phyloP scores from a whole-genome alignment of 2,329 filamentous ascomycete genomes.

The Beauveria australis region DNA sequence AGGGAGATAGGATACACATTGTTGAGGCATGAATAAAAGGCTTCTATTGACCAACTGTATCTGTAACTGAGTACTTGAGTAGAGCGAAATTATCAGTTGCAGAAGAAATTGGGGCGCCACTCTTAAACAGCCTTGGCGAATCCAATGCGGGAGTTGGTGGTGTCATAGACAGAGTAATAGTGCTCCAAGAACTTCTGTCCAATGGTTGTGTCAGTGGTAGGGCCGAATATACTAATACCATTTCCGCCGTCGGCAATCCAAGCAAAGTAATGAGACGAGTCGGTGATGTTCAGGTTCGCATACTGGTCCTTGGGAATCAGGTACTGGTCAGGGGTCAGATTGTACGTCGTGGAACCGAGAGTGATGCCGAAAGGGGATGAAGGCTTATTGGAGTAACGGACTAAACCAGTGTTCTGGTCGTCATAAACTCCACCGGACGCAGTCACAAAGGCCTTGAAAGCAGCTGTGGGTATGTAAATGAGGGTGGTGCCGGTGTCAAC shows the following conservation, averaged over 20 bases:
- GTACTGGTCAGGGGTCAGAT: neutral
- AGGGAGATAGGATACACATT: no score
- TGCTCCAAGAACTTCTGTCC: neutral
- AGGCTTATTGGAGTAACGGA: neutral
- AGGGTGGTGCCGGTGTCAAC: neutral
- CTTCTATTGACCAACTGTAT: no score
- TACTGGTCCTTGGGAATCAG: neutral
- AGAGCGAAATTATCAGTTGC: no score
- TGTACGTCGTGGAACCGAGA: neutral
- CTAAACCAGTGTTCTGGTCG: rapidly evolving
- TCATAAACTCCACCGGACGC: no score
- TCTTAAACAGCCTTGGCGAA: neutral
- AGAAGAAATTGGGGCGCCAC: no score
- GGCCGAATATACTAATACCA: neutral
- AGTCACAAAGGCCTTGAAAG: neutral
- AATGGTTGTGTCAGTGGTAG: neutral
- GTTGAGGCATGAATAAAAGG: no score
- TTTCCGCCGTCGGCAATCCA: neutral
- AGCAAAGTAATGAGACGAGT: neutral
- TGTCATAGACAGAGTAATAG: neutral
- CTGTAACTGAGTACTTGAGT: no score
- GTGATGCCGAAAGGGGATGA: neutral
- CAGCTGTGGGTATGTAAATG: rapidly evolving
- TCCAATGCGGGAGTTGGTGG: neutral
- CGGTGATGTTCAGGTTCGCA: neutral